Conservation (phyloP, 2,329 filamentous ascomycete species). For the Colletotrichum caudatum region DNA sequence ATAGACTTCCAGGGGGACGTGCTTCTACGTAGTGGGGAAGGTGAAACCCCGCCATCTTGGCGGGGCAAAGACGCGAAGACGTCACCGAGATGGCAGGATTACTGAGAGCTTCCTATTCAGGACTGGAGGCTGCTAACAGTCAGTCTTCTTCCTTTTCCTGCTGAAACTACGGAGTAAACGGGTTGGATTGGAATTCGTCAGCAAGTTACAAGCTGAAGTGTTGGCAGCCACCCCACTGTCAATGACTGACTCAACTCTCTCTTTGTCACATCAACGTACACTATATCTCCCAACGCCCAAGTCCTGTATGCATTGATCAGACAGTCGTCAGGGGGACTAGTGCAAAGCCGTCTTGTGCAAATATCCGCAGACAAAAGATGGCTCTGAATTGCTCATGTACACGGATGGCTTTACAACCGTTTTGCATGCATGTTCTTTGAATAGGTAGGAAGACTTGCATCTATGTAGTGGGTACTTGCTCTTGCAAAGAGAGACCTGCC, state of each 20-base stretch:
- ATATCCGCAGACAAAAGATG: background rate
- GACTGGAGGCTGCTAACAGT: background rate
- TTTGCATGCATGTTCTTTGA: background rate
- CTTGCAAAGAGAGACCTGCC: background rate
- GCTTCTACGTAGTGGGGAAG: constrained; percentile 12
- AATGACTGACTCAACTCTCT: background rate
- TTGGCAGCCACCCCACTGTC: background rate
- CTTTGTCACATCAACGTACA: background rate
- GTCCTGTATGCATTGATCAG: background rate
- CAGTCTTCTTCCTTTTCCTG: background rate
- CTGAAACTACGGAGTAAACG: no score
- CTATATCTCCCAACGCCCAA: background rate
- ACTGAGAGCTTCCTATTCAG: constrained; percentile 21
- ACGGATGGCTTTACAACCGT: background rate
- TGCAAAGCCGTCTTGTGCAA: background rate
- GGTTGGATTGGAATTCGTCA: background rate
- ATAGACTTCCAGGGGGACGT: constrained; percentile 20
- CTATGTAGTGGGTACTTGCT: background rate
- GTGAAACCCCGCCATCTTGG: constrained; percentile 35
- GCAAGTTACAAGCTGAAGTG: background rate
- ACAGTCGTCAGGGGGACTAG: no score
- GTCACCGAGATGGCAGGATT: constrained; percentile 23
- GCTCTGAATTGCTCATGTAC: background rate
- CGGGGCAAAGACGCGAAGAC: constrained; percentile 35
- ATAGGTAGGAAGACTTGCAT: background rate